These are phyloP conservation scores for Lodderomyces metapsilosis DNA, from an alignment of 1,139 yeast species.

Conservation along the genomic window DNA sequence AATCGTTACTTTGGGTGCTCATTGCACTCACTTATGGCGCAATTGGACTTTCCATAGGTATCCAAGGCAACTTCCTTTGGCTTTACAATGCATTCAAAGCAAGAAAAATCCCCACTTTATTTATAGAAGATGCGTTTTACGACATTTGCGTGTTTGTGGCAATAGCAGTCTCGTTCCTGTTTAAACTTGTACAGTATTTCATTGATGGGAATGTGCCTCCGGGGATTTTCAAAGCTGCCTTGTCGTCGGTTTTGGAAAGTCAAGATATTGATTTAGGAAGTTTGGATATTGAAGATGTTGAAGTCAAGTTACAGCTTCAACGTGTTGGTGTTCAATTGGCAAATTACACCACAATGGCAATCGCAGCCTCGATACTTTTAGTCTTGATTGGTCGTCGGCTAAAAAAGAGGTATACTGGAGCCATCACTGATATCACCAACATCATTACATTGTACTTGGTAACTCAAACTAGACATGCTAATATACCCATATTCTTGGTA, in stretches of 20 bases:
- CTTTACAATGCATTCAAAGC: neutral
- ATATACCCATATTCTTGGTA: constrained; percentile 67
- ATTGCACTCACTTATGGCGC: constrained; percentile 40
- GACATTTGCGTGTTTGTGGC: constrained; percentile 39
- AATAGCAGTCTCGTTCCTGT: constrained; percentile 45
- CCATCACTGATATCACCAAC: constrained; percentile 44
- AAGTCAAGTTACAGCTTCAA: constrained; percentile 24
- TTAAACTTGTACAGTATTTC: constrained; percentile 56
- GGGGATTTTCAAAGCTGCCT: constrained; percentile 24
- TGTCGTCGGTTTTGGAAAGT: constrained; percentile 27
- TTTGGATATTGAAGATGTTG: constrained; percentile 5
- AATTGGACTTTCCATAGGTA: constrained; percentile 21
- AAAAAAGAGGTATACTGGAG: constrained; percentile 14
- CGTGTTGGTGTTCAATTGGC: constrained; percentile 20
- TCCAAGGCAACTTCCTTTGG: constrained; percentile 21
- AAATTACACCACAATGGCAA: neutral
- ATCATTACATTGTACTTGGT: constrained; percentile 55
- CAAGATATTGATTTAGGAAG: constrained; percentile 14
- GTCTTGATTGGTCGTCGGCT: neutral
- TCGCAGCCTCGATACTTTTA: neutral
- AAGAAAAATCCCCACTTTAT: neutral
- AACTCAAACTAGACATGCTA: constrained; percentile 65
- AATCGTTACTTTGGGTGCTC: constrained; percentile 47
- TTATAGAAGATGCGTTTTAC: neutral
- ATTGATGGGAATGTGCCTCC: constrained; percentile 58